Evolutionary conservation across 2,329 filamentous ascomycete genomes (phyloP).

Genomic region (Capronia coronata): DNA sequence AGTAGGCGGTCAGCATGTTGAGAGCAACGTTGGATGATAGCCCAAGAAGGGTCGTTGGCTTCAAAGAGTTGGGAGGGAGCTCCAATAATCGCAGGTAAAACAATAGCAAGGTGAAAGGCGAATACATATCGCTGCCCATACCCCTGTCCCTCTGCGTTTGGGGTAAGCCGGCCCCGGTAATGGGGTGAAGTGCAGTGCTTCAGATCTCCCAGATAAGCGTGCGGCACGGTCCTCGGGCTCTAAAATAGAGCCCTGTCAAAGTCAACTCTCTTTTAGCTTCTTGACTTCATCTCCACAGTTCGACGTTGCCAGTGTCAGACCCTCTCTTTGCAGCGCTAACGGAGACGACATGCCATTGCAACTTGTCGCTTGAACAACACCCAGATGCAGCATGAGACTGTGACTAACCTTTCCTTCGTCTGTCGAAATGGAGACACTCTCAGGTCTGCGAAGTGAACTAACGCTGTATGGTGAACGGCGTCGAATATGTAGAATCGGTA

Average conservation of each 20-base stretch:
- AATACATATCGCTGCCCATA: background rate
- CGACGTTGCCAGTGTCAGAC: background rate
- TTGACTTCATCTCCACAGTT: background rate
- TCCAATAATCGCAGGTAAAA: too few species aligned
- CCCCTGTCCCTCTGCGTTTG: too few species aligned
- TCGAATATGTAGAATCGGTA: background rate
- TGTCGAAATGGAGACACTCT: background rate
- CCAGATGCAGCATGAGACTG: background rate
- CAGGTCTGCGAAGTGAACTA: background rate
- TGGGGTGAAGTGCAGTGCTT: background rate
- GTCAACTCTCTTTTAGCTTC: constrained; percentile 1
- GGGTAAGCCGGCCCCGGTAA: background rate
- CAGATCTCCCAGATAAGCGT: background rate
- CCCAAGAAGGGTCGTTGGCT: background rate
- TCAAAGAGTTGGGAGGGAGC: too few species aligned
- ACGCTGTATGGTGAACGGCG: background rate
- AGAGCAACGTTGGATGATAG: background rate
- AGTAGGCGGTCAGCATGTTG: background rate
- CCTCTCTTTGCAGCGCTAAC: background rate
- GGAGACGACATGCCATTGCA: background rate
- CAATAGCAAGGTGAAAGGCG: background rate
- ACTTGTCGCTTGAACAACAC: background rate
- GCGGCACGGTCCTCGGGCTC: background rate
- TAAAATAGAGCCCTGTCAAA: constrained; percentile 4
- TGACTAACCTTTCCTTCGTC: constrained; percentile 11